Conservation (phyloP, 805 yeast species). For the Barnettozyma pratensis region DNA sequence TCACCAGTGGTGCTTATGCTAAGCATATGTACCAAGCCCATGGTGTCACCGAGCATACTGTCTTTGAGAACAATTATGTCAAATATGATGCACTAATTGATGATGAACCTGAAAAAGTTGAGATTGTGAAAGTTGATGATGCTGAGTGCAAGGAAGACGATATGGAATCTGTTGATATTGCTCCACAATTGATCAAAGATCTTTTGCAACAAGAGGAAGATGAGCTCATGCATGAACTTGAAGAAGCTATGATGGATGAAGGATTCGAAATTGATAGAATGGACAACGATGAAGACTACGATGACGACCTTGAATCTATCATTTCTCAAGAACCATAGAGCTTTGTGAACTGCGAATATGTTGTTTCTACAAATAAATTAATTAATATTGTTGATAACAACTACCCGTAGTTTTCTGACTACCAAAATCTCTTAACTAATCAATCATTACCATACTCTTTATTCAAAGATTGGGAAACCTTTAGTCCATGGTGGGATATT, state of each 20-base stretch:
- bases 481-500: conserved; percentile 9
- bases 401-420: no score
- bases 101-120: not conserved
- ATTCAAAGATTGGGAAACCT: conserved; percentile 33
- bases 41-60: not conserved
- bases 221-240: not conserved
- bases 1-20: not conserved
- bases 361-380: no score
- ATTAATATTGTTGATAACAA: no score
- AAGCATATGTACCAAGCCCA: not conserved
- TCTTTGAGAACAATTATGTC: not conserved
- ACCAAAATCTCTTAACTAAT: no score
- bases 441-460: not conserved
- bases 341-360: no score
- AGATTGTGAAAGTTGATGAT: not conserved
- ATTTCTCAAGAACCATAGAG: no score
- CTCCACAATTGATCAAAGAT: no score
- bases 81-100: not conserved
- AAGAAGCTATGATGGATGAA: not conserved
- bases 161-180: not conserved
- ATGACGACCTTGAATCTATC: no score
- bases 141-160: not conserved
- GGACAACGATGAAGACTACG: no score
- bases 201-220: not conserved
- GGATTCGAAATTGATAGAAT: not conserved